These are phyloP conservation scores for Penicillium sp. DNA, from an alignment of 2,329 filamentous ascomycete genomes.

Conservation along the genomic window DNA sequence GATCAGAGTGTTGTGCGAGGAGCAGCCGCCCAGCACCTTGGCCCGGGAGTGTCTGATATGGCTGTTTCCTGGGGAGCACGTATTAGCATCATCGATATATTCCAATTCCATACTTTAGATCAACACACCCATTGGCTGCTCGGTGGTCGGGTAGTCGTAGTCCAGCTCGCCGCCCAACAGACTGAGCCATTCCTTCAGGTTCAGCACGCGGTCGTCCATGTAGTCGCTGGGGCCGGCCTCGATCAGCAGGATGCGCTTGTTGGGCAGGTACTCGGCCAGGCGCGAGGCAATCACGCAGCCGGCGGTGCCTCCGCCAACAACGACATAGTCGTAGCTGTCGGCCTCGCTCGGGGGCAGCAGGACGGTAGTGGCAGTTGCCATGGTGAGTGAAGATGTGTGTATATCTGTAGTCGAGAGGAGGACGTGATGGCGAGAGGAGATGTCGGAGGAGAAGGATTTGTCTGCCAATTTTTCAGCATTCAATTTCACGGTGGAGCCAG, in stretches of 20 bases:
- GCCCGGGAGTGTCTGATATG: constrained; percentile 88
- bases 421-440: background rate
- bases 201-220: constrained; percentile 79
- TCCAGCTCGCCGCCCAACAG: constrained; percentile 83
- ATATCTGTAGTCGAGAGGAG: background rate
- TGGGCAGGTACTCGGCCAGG: constrained; percentile 75
- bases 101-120: background rate
- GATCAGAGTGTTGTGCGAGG: constrained; percentile 90
- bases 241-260: constrained; percentile 76
- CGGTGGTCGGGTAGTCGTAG: constrained; percentile 84
- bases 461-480: background rate
- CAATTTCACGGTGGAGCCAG: background rate
- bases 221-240: constrained; percentile 88
- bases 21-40: constrained; percentile 89
- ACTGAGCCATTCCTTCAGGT: constrained; percentile 81
- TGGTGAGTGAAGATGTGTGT: background rate
- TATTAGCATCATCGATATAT: background rate
- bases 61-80: constrained; percentile 63
- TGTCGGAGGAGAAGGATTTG: background rate
- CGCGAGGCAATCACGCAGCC: constrained; percentile 80
- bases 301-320: constrained; percentile 80
- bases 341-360: constrained; percentile 61
- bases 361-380: constrained; percentile 59
- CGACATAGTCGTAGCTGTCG: constrained; percentile 75
- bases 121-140: constrained; percentile 70